Evolutionary conservation across 2,329 filamentous ascomycete species (phyloP), one percentile per base, ranked within the genome.

Genomic region (Sporothrix phasma): DNA sequence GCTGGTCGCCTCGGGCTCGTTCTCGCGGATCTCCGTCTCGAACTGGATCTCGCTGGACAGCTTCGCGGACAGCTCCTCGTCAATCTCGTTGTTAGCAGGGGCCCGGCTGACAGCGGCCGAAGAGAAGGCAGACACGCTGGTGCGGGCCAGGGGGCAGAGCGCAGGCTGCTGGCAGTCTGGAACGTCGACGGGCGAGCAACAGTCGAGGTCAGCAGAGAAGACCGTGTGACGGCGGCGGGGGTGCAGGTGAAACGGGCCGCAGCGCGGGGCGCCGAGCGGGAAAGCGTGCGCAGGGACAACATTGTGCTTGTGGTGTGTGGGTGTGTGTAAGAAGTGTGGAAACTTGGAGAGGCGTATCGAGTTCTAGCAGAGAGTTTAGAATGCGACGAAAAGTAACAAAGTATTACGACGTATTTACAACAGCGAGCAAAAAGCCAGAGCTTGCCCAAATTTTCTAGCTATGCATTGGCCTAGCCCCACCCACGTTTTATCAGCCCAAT

Each of bases 41-140:
- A 96, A 86, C 75, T 86, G 79, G 69, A 95, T 81, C 80, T 96
- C 92, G 73, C 85, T 87, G 69, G 90, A 85, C 59, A 99, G 84
- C 84, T 97, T 97, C 66, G 86, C 85, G 46, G 87, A 84, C 62
- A 99, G 86, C 78, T 97, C 91, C 69, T 88, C 81, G 72, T 95
- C 90, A 67, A 83, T 84, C 74, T 84, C 81, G 58, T 73, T 73
- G 47, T 61, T 63, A 3, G 73, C 70, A 19, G 76, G 69, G 4
- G 77, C 74, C 64, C 75, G 74, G 68, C 80, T 78, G 67, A 79
- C 69, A 26, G 74, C 67, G 1, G 78, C 76, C 19, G 79, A 80
- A 31, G 81, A 83, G 71, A 84, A 84, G 61, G 77, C 74, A 13
- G 80, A 65, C 51, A 65, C 24, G 24, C 47, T 22, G 10, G 61